phyloP scores from a whole-genome alignment of 352 stramenopile species.

The Pythium phragmiticola region DNA sequence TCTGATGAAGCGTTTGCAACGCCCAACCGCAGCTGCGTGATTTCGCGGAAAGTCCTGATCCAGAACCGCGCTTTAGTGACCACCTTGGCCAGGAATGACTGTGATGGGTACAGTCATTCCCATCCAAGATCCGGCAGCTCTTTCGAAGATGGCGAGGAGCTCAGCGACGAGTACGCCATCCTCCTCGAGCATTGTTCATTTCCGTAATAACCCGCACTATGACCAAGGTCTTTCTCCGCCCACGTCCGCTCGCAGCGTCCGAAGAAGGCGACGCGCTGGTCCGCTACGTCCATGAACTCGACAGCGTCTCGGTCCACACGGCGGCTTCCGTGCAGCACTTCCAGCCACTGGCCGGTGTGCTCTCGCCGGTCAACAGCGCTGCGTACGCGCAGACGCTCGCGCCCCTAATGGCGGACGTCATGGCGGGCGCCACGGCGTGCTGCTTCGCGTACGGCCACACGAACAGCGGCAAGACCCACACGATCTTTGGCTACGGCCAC shows the following conservation, averaged over 20 bases:
- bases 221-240: slow-evolving; percentile 42
- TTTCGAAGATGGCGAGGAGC: background rate
- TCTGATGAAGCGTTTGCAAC: too few relatives aligned
- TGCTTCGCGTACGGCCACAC: slow-evolving; percentile 65
- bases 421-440: slow-evolving; percentile 40
- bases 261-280: slow-evolving; percentile 29
- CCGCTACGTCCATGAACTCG: slow-evolving; percentile 17
- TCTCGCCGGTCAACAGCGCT: slow-evolving; percentile 34
- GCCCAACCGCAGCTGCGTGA: too few relatives aligned
- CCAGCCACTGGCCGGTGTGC: slow-evolving; percentile 32
- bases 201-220: slow-evolving; percentile 12
- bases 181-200: background rate
- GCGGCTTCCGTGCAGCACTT: slow-evolving; percentile 30
- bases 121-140: background rate
- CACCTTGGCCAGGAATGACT: background rate
- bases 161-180: background rate
- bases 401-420: slow-evolving; percentile 29
- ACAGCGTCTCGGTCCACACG: background rate
- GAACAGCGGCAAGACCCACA: slow-evolving; percentile 63
- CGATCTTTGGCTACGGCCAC: slow-evolving; percentile 52
- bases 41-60: too few relatives aligned
- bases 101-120: slow-evolving; percentile 4
- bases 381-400: slow-evolving; percentile 34
- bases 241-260: slow-evolving; percentile 32
- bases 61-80: too few relatives aligned